These are phyloP conservation scores for Macadamia tetraphylla DNA, from an alignment of 164 flowering plant species.

Conservation along the genomic window DNA sequence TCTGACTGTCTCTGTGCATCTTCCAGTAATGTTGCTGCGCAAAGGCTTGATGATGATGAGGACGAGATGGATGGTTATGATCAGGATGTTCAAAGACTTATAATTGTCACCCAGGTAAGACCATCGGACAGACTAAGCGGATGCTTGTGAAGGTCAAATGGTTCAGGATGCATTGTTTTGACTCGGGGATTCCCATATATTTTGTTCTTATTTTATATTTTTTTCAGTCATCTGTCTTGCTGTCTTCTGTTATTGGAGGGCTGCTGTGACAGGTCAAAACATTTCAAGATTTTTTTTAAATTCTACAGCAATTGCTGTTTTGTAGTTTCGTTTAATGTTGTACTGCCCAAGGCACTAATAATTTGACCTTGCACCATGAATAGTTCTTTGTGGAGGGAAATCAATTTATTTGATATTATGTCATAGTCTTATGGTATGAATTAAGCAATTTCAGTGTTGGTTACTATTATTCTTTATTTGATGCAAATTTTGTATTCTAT, in stretches of 20 bases:
- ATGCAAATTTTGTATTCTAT: slow-evolving; percentile 1
- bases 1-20: slow-evolving; percentile 2
- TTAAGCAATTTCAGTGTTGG: background rate
- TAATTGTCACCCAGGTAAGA: slow-evolving; percentile 89
- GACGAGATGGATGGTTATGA: slow-evolving; percentile 64
- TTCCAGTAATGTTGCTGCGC: background rate
- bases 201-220: background rate
- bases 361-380: no score
- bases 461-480: background rate
- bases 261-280: background rate
- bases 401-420: background rate
- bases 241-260: background rate
- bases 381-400: no score
- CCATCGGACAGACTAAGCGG: background rate
- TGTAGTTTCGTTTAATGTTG: no score
- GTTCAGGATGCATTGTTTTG: background rate
- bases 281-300: background rate
- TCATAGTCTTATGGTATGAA: background rate
- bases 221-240: background rate
- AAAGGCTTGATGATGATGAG: slow-evolving; percentile 77
- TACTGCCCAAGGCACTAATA: no score
- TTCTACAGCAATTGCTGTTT: no score
- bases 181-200: background rate
- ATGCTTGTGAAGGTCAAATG: background rate
- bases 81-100: slow-evolving; percentile 79